A percentile compares a stretch with the other conserved stretches of the same genome.
Evolutionary conservation across 768 basidiomycete species (phyloP).

Genomic region (Lentinula edodes): DNA sequence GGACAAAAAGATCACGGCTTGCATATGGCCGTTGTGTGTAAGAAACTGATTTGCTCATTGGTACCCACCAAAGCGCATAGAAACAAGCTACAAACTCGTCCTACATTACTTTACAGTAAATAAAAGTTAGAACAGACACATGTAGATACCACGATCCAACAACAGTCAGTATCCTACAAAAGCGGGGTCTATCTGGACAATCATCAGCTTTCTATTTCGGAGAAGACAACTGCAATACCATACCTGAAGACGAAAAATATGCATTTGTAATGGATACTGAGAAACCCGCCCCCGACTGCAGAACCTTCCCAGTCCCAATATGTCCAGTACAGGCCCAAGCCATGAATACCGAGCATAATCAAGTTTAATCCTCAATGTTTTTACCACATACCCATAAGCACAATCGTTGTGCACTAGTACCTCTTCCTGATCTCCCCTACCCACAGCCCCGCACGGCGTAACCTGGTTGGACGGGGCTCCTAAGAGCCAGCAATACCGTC

Average conservation of each 20-base stretch:
- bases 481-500: slow-evolving; percentile 82
- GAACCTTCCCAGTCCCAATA: neutral
- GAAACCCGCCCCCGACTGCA: neutral
- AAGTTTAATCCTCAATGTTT: neutral
- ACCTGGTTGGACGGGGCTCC: slow-evolving; percentile 69
- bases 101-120: neutral
- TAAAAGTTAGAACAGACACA: neutral
- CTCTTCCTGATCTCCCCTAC: slow-evolving; percentile 15
- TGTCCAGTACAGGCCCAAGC: neutral
- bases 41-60: too few species aligned
- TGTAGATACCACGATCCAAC: too few species aligned
- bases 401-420: neutral
- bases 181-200: neutral
- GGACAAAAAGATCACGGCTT: too few species aligned
- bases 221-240: neutral
- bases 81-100: neutral
- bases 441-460: slow-evolving; percentile 64
- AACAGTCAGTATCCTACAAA: neutral
- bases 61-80: neutral
- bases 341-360: neutral
- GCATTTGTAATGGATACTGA: neutral
- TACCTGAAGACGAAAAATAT: slow-evolving; percentile 2
- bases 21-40: too few species aligned
- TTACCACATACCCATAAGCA: neutral
- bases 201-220: neutral